Evolutionary conservation across 352 stramenopile species (phyloP).

Genomic region (Phytophthora ramorum): DNA sequence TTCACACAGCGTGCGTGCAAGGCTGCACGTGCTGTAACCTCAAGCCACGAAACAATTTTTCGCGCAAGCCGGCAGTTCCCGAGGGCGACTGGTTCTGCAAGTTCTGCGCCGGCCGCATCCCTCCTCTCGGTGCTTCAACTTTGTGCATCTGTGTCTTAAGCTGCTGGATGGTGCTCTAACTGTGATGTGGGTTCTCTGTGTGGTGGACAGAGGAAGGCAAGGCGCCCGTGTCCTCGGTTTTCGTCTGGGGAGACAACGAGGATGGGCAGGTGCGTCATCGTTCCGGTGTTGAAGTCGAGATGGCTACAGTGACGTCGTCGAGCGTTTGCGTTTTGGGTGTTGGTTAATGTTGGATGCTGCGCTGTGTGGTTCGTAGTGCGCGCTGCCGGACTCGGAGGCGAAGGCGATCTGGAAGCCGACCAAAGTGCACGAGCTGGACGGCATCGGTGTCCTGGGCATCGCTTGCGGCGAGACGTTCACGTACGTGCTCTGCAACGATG

Average conservation of each 20-base stretch:
- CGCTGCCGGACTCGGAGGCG: constrained; percentile 46
- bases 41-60: constrained; percentile 83
- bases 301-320: constrained; percentile 15
- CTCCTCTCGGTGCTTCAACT: constrained; percentile 48
- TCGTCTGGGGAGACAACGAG: constrained; percentile 82
- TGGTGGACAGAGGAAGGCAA: constrained; percentile 41
- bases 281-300: constrained; percentile 20
- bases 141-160: not conserved
- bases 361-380: constrained; percentile 44
- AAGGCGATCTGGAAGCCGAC: constrained; percentile 70
- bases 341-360: constrained; percentile 7
- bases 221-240: constrained; percentile 61
- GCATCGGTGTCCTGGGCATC: constrained; percentile 69
- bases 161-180: constrained; percentile 11
- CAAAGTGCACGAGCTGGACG: constrained; percentile 65
- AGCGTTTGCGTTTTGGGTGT: not conserved
- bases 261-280: constrained; percentile 67
- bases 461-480: constrained; percentile 70
- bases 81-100: constrained; percentile 91
- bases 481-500: constrained; percentile 69
- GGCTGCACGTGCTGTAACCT: constrained; percentile 82
- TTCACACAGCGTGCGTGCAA: constrained; percentile 76
- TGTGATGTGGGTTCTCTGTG: constrained; percentile 5
- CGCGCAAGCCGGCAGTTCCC: constrained; percentile 73
- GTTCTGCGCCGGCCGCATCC: constrained; percentile 74